Base-by-base conservation (phyloP, 1,284 basidiomycete genomes). In the Exobasidium cylindrosporum region DNA sequence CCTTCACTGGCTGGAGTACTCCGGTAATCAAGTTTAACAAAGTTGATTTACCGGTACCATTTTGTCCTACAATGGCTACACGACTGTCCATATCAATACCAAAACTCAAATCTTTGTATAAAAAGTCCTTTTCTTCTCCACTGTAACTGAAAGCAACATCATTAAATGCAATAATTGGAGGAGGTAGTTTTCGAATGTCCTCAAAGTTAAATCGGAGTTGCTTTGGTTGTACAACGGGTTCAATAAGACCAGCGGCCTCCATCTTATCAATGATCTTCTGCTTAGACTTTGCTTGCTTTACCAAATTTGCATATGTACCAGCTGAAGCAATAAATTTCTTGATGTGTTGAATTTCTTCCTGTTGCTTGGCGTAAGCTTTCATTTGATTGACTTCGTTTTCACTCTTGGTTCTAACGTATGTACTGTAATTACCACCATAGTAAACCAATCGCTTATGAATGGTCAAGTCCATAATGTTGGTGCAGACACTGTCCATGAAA, bases 311-410 rank as follows among this genome's bases (percentile, higher is more conserved):
- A 80, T 97, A 97, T 52, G 95, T 97, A 87, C 95, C 95, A 47
- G 95, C 95, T 46, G 91, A 94, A 14, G 95, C 92, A 74, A 97
- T 97, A 85, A 97, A 83, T 68, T 91, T 95, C 83, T 96, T 97
- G 83, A 97, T 97, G 82, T 97, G 95, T 21, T 87, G 87, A 73
- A 97, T 97, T 82, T 97, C 95, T 61, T 97, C 95, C 82, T 98
- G 95, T 81, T 97, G 95, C 83, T 97, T 97, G 77, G 88, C 80
- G 83, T 97, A 98, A 47, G 95, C 95, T 86, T 97, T 97, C 92
- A 97, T 86, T 84, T 97, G 94, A 83, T 97, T 98, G 77, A 92
- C 88, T 84, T 97, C 95, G 84, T 97, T 97, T 86, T 98, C 95
- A 75, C 84, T 80, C 85, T 91, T 96, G 66, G 95, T 97, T 78